Percentiles rank a stretch among this genome's conserved stretches.
Conservation (phyloP, 176 grass and related monocot genomes). For the Avena atlantica region DNA sequence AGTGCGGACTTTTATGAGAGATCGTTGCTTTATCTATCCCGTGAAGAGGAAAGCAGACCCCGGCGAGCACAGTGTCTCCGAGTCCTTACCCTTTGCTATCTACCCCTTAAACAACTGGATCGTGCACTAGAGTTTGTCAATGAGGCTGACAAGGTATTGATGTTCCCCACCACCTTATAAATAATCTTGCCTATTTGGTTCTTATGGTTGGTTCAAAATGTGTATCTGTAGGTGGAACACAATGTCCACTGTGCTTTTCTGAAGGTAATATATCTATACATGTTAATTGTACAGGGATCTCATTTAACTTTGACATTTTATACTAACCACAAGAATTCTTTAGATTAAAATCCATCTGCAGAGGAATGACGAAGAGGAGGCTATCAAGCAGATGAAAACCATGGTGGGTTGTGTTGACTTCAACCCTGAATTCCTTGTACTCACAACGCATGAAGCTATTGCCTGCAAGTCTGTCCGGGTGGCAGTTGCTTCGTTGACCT, state of each 20-base stretch:
- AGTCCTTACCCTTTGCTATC: slow-evolving; percentile 80
- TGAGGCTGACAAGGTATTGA: slow-evolving; percentile 74
- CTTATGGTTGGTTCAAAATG: slow-evolving; percentile 41
- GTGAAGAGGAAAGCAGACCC: slow-evolving; percentile 74
- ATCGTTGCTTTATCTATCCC: slow-evolving; percentile 86
- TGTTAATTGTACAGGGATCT: slow-evolving; percentile 10
- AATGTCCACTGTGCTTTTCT: slow-evolving; percentile 79
- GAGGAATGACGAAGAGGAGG: slow-evolving; percentile 73
- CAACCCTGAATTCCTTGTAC: slow-evolving; percentile 72
- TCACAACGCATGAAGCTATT: slow-evolving; percentile 85
- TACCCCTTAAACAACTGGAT: slow-evolving; percentile 70
- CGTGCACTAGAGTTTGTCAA: slow-evolving; percentile 84
- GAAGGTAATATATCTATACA: slow-evolving; percentile 61
- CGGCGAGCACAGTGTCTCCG: slow-evolving; percentile 80
- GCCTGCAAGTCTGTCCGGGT: slow-evolving; percentile 59
- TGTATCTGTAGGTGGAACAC: slow-evolving; percentile 73
- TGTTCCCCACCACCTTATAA: slow-evolving; percentile 20
- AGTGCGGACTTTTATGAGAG: slow-evolving; percentile 83
- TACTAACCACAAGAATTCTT: slow-evolving; percentile 54
- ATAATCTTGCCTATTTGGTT: slow-evolving; percentile 29
- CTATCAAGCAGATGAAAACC: slow-evolving; percentile 70
- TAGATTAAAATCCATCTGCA: slow-evolving; percentile 91
- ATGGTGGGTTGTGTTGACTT: slow-evolving; percentile 86
- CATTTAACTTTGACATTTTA: slow-evolving; percentile 36
- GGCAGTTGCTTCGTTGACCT: slow-evolving; percentile 66